These are phyloP conservation scores for Cicer pinnatifidum DNA, from an alignment of 306 rosid genomes.

Conservation along the genomic window DNA sequence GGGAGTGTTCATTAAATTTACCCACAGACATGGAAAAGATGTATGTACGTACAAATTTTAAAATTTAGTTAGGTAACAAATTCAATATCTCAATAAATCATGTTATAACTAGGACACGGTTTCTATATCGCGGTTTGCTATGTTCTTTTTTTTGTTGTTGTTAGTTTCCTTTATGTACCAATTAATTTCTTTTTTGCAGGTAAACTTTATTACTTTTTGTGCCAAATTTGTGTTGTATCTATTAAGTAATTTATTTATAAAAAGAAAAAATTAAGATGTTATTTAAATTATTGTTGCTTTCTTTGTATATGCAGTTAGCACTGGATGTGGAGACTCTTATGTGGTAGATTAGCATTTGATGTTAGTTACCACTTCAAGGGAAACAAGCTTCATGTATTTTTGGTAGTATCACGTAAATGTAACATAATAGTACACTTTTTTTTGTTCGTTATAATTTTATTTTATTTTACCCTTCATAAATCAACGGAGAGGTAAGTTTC, in stretches of 20 bases:
- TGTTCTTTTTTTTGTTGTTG: neutral
- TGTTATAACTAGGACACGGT: neutral
- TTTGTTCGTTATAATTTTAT: neutral
- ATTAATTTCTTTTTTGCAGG: no score
- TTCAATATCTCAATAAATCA: constrained; percentile 5
- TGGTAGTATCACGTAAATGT: neutral
- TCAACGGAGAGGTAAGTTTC: no score
- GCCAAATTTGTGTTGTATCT: no score
- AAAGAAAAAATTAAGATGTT: no score
- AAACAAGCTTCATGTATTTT: neutral
- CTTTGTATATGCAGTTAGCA: neutral
- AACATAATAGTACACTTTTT: neutral
- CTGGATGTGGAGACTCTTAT: neutral
- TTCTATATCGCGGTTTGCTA: neutral
- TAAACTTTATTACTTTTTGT: no score
- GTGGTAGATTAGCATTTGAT: neutral
- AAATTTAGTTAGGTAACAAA: constrained; percentile 37
- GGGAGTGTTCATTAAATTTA: neutral
- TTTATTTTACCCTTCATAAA: neutral
- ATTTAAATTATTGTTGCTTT: no score
- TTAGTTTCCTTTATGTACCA: no score
- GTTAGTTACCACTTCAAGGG: neutral
- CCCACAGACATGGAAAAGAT: neutral
- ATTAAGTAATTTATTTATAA: no score
- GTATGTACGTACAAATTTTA: neutral